Conservation (phyloP, 805 yeast genomes). For the Ogataea trehalophila region DNA sequence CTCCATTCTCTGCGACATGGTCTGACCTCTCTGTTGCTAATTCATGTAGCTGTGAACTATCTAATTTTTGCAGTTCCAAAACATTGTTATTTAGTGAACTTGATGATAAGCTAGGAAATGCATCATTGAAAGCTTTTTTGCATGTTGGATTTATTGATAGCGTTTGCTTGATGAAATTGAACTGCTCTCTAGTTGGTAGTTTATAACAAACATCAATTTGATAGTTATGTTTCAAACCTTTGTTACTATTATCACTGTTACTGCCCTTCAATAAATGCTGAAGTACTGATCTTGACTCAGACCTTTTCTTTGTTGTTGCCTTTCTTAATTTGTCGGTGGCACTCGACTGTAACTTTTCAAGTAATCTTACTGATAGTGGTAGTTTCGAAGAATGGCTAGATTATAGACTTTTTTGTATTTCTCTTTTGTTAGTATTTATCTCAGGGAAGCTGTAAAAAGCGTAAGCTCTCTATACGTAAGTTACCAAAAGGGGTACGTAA, state of each 20-base stretch:
- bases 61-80: slow-evolving; percentile 18
- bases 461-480: too few relatives aligned
- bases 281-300: background rate
- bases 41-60: slow-evolving; percentile 2
- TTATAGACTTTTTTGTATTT: too few relatives aligned
- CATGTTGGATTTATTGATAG: slow-evolving; percentile 26
- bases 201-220: slow-evolving; percentile 19
- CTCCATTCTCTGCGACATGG: slow-evolving; percentile 17
- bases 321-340: slow-evolving; percentile 1
- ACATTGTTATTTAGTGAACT: slow-evolving; percentile 8
- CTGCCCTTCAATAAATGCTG: too few relatives aligned
- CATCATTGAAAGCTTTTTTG: slow-evolving; percentile 23
- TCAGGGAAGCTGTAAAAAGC: background rate
- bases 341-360: slow-evolving; percentile 10
- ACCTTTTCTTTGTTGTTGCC: background rate
- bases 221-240: slow-evolving; percentile 19
- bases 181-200: slow-evolving; percentile 31
- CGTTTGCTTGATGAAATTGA: slow-evolving; percentile 23
- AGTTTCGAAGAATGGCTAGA: slow-evolving; percentile 25
- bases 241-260: background rate
- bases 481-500: background rate
- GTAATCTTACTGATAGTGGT: slow-evolving; percentile 14
- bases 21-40: slow-evolving; percentile 14
- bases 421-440: slow-evolving; percentile 3
- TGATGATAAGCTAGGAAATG: slow-evolving; percentile 25